phyloP scores from a whole-genome alignment of 2,329 filamentous ascomycete species.

The Boeremia exigua region DNA sequence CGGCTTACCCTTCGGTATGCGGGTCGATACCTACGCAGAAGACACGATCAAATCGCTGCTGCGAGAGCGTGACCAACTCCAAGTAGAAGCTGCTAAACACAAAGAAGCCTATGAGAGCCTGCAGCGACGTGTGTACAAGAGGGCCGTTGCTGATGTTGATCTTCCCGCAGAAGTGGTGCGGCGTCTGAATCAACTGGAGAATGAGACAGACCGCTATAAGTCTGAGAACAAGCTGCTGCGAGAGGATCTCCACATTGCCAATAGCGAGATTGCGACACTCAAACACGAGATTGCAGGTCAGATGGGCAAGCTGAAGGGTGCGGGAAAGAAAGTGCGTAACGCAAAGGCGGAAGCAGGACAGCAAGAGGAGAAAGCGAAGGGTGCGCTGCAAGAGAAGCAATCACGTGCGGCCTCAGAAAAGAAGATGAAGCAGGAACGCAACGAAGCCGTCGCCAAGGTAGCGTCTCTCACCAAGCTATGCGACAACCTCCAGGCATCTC shows the following conservation, averaged over 20 bases:
- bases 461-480: constrained; percentile 19
- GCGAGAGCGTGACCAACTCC: background rate
- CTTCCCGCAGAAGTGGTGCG: background rate
- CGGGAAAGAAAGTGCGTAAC: constrained; percentile 25
- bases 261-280: background rate
- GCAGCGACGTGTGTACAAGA: background rate
- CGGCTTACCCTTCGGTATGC: background rate
- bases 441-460: constrained; percentile 19
- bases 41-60: constrained; percentile 7
- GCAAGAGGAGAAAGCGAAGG: constrained; percentile 27
- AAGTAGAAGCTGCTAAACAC: background rate
- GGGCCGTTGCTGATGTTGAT: background rate
- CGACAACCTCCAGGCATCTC: constrained; percentile 18
- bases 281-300: constrained; percentile 4
- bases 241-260: background rate
- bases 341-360: too few relatives aligned
- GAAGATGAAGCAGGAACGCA: constrained; percentile 24
- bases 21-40: background rate
- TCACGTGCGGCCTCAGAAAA: constrained; percentile 17
- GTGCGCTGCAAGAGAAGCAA: constrained; percentile 22
- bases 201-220: background rate
- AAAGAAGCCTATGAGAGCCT: background rate
- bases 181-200: constrained; percentile 20
- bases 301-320: constrained; percentile 23
- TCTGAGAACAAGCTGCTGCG: background rate